Percentiles rank a stretch among this genome's conserved stretches.
phyloP scores from a whole-genome alignment of 108 stramenopile species.

The Fistulifera pelliculosa region DNA sequence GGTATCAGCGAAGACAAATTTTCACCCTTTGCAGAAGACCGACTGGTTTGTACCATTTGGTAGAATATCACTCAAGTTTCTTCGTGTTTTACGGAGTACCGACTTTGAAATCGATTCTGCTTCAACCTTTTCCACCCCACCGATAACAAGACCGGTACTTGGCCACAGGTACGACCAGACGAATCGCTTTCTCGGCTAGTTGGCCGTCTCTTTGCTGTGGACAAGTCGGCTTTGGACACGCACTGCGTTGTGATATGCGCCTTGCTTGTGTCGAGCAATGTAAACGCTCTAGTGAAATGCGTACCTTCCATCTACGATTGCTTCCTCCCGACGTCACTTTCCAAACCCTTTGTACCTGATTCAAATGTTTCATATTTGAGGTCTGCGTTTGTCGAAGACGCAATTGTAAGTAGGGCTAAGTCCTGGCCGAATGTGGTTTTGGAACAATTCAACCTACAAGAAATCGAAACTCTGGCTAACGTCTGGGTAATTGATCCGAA shows the following conservation, averaged over 20 bases:
- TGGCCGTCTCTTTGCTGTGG: constrained; percentile 13
- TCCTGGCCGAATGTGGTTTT: constrained; percentile 28
- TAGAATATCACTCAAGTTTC: constrained; percentile 15
- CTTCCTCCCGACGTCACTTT: constrained; percentile 44
- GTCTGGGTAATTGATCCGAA: constrained; percentile 48
- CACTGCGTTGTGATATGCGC: constrained; percentile 57
- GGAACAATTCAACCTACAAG: constrained; percentile 37
- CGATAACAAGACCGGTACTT: constrained; percentile 8
- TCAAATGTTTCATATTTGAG: constrained; percentile 11
- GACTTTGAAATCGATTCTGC: neutral
- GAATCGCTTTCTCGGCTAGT: constrained; percentile 38
- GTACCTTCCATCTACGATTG: constrained; percentile 45
- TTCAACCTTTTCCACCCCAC: too few species aligned
- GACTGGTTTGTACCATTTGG: constrained; percentile 46
- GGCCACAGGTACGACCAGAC: constrained; percentile 56
- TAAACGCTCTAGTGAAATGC: constrained; percentile 31
- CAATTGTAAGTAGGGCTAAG: constrained; percentile 43
- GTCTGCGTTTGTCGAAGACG: constrained; percentile 39
- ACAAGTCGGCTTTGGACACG: constrained; percentile 37
- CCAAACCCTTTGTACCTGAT: constrained; percentile 16
- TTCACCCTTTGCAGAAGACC: constrained; percentile 37
- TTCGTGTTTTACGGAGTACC: constrained; percentile 15
- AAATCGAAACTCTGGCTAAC: constrained; percentile 51
- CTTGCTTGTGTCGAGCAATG: constrained; percentile 36
- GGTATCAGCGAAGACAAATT: constrained; percentile 43